Evolutionary conservation across 2,329 filamentous ascomycete species (phyloP), one percentile per base, ranked within the genome.

Genomic region (Alternaria novae-zelandiae): DNA sequence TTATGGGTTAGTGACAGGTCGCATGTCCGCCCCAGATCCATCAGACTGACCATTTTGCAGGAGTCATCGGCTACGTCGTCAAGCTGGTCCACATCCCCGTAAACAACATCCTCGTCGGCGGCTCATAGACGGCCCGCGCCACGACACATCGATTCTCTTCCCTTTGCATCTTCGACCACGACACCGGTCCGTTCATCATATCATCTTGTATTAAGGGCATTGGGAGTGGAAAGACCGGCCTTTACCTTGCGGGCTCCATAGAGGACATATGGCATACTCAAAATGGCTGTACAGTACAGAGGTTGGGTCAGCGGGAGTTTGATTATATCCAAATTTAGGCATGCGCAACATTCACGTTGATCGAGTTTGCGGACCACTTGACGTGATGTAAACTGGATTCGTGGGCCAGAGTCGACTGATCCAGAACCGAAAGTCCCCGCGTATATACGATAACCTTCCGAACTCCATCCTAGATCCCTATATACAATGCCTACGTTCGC

Each of bases 41-140:
- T 51, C 49, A 45, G 12, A 54, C 54, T 66, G 36, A 68, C 54
- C 46, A 12, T 7, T 1, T 3, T 25, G 3, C 61, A 72, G 70
- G 84, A 50, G 82, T 83, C 59, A 84, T 86, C 63, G 84, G 84
- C 68, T 85, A 85, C 74, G 72, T 85, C 49, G 83, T 85, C 71
- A 86, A 86, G 78, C 82, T 86, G 58, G 79, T 85, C 57, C 84
- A 86, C 73, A 86, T 86, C 63, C 84, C 84, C 49, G 81, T 86
- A 66, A 86, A 85, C 78, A 86, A 85, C 76, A 85, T 86, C 67
- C 79, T 86, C 63, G 84, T 86, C 65, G 79, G 79, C 60, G 79
- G 78, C 53, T 79, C 79, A 71, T 81, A 79, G 66, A 63, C 50
- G 45, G 46, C 30, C 43, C 9, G 20, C 46, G n/a, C 58, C 57